Evolutionary conservation across 805 yeast species (phyloP).

Genomic region (Candida suzukii): DNA sequence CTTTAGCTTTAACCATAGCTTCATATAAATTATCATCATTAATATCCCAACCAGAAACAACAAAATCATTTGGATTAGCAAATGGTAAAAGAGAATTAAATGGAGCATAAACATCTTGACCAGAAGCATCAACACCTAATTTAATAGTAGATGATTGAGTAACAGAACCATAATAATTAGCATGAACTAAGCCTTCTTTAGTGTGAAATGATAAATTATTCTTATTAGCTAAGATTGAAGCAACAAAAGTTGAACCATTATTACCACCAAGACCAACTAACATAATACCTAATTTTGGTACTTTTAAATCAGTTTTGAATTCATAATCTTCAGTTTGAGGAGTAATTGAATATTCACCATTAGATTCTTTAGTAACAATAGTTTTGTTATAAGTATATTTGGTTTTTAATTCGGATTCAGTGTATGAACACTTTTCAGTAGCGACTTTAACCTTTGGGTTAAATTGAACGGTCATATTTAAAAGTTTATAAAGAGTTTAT

Average conservation of each 20-base stretch:
- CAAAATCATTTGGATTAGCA: conserved; percentile 84
- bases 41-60: conserved; percentile 95
- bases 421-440: conserved; percentile 44
- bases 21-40: conserved; percentile 59
- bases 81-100: conserved; percentile 85
- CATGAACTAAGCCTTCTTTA: conserved; percentile 64
- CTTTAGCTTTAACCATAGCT: conserved; percentile 82
- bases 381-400: conserved; percentile 72
- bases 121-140: conserved; percentile 76
- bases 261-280: conserved; percentile 96
- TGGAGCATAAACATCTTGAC: conserved; percentile 87
- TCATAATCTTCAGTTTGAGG: conserved; percentile 71
- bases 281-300: conserved; percentile 83
- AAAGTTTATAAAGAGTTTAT: not conserved
- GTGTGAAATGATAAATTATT: conserved; percentile 71
- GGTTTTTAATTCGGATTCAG: conserved; percentile 47
- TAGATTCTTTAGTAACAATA: conserved; percentile 45
- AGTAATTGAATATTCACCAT: conserved; percentile 54
- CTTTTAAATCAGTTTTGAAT: conserved; percentile 75
- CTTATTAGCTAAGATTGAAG: conserved; percentile 81
- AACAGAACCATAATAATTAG: conserved; percentile 89
- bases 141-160: conserved; percentile 89
- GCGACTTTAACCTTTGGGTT: conserved; percentile 44
- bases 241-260: conserved; percentile 88
- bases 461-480: conserved; percentile 24